Base-by-base conservation (phyloP, 2,329 filamentous ascomycete species). In the Fusarium sarcochroum region DNA sequence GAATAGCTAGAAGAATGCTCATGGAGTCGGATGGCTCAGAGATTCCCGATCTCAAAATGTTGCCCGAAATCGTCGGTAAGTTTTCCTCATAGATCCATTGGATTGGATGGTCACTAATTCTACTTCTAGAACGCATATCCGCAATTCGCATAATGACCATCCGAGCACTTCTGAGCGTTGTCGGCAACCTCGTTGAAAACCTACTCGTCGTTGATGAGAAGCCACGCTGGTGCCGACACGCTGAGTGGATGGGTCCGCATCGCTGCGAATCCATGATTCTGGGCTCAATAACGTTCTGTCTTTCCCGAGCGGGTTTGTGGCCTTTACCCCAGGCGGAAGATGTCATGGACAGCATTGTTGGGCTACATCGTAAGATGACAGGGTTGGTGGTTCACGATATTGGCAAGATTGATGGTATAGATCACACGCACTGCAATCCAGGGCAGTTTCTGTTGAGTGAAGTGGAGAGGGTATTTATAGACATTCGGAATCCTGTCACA, bases 261-360 rank as follows among this genome's bases (percentile, higher is more conserved):
- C 68, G 74, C 10, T 80, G 78, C 58, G 78, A 80, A 37, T 79
- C 76, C 21, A 80, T 79, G 76, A 79, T 79, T 10, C 67, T 79
- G 1, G 76, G 77, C 2, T 79, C 77, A 2, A 49, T 37, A 37
- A 49, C 47, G 4, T 49, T 49, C 34, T 49, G 47, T 25, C 32
- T 49, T 6, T 17, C 47, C 5, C 32, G 47, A 27, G 47, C 32
- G 1, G 47, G 47, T 2, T 17, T 49, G 2, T 49, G 47, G 47
- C 47, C 47, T 2, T 8, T 49, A 4, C 47, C 47, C 3, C 11
- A 37, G 5, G 47, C 47, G 1, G 47, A 49, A 18, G 47, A 38
- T 15, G 47, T 49, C 1, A 49, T 49, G 32, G 47, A 49, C 20
- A 37, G 47, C 9, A 49, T 49, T 17, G 21, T 49, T 20, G 21